phyloP scores from a whole-genome alignment of 768 basidiomycete species.

The Lactifluus volemus region DNA sequence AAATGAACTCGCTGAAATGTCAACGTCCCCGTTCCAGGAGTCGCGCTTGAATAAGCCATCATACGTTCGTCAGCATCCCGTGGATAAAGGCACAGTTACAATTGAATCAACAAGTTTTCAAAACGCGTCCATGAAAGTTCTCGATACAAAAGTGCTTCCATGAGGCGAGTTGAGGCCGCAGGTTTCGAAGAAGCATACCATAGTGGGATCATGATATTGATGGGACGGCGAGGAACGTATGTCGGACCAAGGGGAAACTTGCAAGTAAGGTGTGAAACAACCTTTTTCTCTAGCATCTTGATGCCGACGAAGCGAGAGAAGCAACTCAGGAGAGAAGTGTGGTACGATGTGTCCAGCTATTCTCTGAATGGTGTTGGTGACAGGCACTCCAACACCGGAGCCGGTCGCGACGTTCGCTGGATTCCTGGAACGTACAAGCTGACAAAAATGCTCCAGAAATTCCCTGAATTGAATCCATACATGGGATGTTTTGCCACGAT shows the following conservation, averaged over 20 bases:
- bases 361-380: not conserved
- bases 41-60: not conserved
- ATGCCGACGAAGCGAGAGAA: not conserved
- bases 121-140: not conserved
- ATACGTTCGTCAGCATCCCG: not conserved
- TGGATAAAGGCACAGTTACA: not conserved
- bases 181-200: not conserved
- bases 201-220: not conserved
- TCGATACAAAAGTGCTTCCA: not conserved
- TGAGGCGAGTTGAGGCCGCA: conserved; percentile 5
- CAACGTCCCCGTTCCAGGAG: not conserved
- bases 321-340: not conserved
- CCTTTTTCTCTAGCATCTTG: not conserved
- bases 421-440: not conserved
- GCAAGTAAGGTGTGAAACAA: not conserved
- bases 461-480: too few species aligned
- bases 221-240: not conserved
- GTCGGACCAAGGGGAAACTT: not conserved
- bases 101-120: not conserved
- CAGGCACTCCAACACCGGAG: not conserved
- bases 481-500: not conserved
- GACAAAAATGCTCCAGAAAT: not conserved
- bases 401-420: not conserved
- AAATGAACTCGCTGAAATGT: not conserved
- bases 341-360: not conserved